These are phyloP conservation scores for Leptographium procerum DNA, from an alignment of 2,329 filamentous ascomycete genomes.

Conservation along the genomic window DNA sequence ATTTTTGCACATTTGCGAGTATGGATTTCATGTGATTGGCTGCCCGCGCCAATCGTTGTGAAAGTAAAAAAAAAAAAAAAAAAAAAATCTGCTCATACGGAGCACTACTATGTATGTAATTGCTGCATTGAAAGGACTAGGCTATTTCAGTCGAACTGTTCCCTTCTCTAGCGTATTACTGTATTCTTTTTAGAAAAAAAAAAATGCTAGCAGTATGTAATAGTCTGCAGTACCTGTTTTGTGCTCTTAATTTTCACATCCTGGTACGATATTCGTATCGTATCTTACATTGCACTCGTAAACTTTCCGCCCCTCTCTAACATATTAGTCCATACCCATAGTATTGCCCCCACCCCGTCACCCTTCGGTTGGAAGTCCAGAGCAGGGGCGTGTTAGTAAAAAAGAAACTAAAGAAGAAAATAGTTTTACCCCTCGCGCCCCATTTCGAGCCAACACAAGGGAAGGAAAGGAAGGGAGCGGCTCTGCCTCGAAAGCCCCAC, in stretches of 20 bases:
- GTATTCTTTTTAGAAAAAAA: no score
- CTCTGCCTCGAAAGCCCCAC: conserved; percentile 1
- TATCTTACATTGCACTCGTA: background rate
- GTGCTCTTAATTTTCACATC: background rate
- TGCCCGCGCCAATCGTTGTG: background rate
- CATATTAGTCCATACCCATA: background rate
- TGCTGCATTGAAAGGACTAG: background rate
- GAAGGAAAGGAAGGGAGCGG: background rate
- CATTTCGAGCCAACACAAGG: background rate
- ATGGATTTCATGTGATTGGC: background rate
- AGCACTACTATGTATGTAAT: no score
- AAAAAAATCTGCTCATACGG: background rate
- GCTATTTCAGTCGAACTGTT: background rate
- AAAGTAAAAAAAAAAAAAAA: no score
- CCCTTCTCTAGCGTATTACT: no score
- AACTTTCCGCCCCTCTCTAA: background rate
- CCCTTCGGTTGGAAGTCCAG: background rate
- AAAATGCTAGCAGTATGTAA: background rate
- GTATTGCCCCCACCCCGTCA: background rate
- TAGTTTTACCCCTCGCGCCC: background rate
- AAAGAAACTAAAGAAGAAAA: background rate
- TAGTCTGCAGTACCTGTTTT: background rate
- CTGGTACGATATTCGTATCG: background rate
- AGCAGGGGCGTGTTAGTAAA: background rate
- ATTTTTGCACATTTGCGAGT: no score